These are phyloP conservation scores for Helianthus tuberosus DNA, from an alignment of 129 eudicot genomes.

Conservation along the genomic window DNA sequence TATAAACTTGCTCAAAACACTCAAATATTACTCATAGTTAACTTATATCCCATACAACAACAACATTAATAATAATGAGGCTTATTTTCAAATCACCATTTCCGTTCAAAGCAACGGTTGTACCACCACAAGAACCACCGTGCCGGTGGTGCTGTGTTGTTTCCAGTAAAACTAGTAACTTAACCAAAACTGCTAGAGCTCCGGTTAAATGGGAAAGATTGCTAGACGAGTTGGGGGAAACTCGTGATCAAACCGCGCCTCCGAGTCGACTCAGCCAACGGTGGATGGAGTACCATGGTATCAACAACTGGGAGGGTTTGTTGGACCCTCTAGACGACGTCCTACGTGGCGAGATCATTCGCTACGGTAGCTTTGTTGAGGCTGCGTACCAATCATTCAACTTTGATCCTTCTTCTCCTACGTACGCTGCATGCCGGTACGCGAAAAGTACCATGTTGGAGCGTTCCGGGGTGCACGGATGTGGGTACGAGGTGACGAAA, in stretches of 20 bases:
- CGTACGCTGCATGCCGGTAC: slow-evolving; percentile 47
- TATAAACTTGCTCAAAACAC: slow-evolving; percentile 28
- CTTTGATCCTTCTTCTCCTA: slow-evolving; percentile 61
- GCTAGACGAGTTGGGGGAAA: slow-evolving; percentile 6
- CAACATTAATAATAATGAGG: slow-evolving; percentile 9
- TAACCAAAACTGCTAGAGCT: slow-evolving; percentile 15
- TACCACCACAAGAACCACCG: slow-evolving; percentile 26
- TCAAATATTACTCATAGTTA: not conserved
- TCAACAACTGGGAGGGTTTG: slow-evolving; percentile 78
- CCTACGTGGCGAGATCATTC: slow-evolving; percentile 62
- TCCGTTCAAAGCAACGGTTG: slow-evolving; percentile 41
- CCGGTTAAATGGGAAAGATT: slow-evolving; percentile 41
- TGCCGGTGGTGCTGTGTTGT: slow-evolving; percentile 28
- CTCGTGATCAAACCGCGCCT: not conserved
- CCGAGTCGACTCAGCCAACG: slow-evolving; percentile 29
- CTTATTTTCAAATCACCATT: slow-evolving; percentile 28
- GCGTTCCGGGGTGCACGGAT: slow-evolving; percentile 41
- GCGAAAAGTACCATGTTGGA: slow-evolving; percentile 40
- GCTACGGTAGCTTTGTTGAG: slow-evolving; percentile 80
- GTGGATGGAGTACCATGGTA: slow-evolving; percentile 85
- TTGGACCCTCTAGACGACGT: slow-evolving; percentile 80
- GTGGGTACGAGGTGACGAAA: slow-evolving; percentile 70
- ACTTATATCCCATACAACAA: not conserved
- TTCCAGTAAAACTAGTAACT: not conserved
- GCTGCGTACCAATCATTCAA: slow-evolving; percentile 65